A percentile compares a stretch with the other conserved stretches of the same genome.
Evolutionary conservation across 2,329 filamentous ascomycete genomes (phyloP).

Genomic region (Fusarium algeriense): DNA sequence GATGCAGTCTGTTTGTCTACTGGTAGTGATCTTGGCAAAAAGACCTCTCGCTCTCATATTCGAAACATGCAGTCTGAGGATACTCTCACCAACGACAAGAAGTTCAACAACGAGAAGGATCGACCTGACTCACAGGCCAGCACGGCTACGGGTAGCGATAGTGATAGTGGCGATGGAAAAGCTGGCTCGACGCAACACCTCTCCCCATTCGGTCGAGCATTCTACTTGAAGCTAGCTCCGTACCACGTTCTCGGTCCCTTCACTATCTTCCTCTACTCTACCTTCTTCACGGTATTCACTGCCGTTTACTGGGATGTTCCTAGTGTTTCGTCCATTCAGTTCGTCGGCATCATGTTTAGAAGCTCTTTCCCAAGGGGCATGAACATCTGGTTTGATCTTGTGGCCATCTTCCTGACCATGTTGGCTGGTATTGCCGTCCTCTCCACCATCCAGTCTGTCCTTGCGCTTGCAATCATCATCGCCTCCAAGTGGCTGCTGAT

Average conservation of each 20-base stretch:
- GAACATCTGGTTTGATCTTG: slow-evolving; percentile 6
- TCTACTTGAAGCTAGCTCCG: slow-evolving; percentile 8
- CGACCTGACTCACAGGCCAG: neutral
- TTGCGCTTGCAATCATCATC: neutral
- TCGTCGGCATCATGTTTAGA: slow-evolving; percentile 1
- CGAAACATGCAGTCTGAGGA: neutral
- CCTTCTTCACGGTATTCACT: neutral
- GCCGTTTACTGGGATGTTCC: slow-evolving; percentile 9
- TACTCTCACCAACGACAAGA: neutral
- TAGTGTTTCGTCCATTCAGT: slow-evolving; percentile 6
- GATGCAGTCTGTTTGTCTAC: slow-evolving; percentile 7
- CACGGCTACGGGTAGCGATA: neutral
- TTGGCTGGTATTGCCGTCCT: neutral
- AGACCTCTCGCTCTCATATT: neutral
- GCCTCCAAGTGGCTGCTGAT: slow-evolving; percentile 6
- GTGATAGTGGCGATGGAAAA: neutral
- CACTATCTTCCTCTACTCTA: slow-evolving; percentile 2
- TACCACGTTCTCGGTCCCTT: neutral
- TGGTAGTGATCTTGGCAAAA: neutral
- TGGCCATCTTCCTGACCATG: slow-evolving; percentile 10
- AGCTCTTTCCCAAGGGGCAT: neutral
- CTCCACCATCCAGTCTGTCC: neutral
- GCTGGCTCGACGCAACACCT: neutral
- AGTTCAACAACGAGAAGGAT: neutral
- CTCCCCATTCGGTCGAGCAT: slow-evolving; percentile 11